Evolutionary conservation across 2,329 filamentous ascomycete genomes (phyloP), one percentile per base, ranked within the genome.

Genomic region (Dactylonectria estremocensis): DNA sequence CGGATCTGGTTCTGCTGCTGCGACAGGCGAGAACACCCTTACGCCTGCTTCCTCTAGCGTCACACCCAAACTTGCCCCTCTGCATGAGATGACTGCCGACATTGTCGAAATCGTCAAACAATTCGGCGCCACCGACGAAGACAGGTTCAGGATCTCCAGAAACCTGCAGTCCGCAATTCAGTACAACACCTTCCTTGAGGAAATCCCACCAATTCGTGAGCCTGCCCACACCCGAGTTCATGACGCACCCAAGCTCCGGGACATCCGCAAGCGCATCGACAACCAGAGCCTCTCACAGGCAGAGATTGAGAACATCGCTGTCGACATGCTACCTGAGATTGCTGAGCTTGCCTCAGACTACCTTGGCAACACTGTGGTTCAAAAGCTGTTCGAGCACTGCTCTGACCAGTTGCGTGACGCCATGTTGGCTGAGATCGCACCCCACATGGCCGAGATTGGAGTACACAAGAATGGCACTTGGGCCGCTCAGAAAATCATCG

Each of bases 391-490:
- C 78, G 95, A 99, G 81, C 94, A 94, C 83, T 98, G 96, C 84
- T 96, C 94, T 0, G 95, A 98, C 79, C 86, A 90, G 48, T 90
- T 95, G 48, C 95, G 97, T 75, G 95, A 98, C 80, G 92, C 93
- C 64, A 98, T 99, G 96, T 86, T 99, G 65, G 83, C 85, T 14
- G 91, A 95, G 77, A 97, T 99, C 76, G 90, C 93, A 3, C 95
- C 95, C 65, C 95, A 98, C 78, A 89, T 98, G 79, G 95, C 95
- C 28, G 95, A 98, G 82, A 98, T 98, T 82, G 96, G 96, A 75
- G 91, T 98, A 8, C 96, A 99, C 88, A 99, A 99, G 89, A 99
- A 99, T 77, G 96, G 96, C 69, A 99, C 96, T 1, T 99, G 96
- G 96, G 96, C 96, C 61, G 96, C 96, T 1, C 96, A 99, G 83